A percentile compares a stretch with the other conserved stretches of the same genome.
These are phyloP conservation scores for Plasmodium cynomolgi DNA, from an alignment of 169 alveolate species.

Conservation along the genomic window DNA sequence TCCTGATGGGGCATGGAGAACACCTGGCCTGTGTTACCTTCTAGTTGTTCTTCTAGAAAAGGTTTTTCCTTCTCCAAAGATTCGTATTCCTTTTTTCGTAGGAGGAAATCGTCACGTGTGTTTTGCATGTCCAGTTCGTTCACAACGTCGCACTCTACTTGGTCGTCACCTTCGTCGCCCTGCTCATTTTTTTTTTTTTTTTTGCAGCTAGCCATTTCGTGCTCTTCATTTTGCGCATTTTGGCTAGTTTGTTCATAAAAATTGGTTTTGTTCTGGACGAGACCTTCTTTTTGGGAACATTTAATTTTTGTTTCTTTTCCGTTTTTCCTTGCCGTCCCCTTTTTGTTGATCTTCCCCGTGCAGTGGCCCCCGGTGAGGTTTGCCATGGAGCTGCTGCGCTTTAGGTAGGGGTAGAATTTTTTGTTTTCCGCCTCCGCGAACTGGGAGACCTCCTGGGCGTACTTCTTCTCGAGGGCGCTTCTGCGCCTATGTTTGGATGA, in stretches of 20 bases:
- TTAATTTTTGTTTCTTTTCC: not conserved
- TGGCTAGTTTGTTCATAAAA: slow-evolving; percentile 15
- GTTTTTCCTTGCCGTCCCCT: not conserved
- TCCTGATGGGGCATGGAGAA: not conserved
- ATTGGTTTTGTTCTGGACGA: not conserved
- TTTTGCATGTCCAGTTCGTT: not conserved
- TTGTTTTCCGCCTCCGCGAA: slow-evolving; percentile 2
- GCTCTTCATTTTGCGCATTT: not conserved
- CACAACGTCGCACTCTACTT: not conserved
- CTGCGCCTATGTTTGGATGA: not conserved
- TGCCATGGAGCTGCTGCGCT: slow-evolving; percentile 8
- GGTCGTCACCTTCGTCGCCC: not conserved
- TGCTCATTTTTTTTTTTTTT: not conserved
- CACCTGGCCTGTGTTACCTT: slow-evolving; percentile 4
- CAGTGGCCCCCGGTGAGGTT: not conserved
- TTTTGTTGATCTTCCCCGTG: not conserved
- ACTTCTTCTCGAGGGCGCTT: not conserved
- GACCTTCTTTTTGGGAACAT: not conserved
- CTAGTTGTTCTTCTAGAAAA: not conserved
- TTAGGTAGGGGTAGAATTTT: slow-evolving; percentile 8
- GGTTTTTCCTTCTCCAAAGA: slow-evolving; percentile 12
- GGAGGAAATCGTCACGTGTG: not conserved
- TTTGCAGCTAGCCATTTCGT: not conserved
- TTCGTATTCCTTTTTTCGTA: slow-evolving; percentile 38
- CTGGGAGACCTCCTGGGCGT: slow-evolving; percentile 27